Evolutionary conservation across 2,329 filamentous ascomycete genomes (phyloP).

Genomic region (Penicillium sp.): DNA sequence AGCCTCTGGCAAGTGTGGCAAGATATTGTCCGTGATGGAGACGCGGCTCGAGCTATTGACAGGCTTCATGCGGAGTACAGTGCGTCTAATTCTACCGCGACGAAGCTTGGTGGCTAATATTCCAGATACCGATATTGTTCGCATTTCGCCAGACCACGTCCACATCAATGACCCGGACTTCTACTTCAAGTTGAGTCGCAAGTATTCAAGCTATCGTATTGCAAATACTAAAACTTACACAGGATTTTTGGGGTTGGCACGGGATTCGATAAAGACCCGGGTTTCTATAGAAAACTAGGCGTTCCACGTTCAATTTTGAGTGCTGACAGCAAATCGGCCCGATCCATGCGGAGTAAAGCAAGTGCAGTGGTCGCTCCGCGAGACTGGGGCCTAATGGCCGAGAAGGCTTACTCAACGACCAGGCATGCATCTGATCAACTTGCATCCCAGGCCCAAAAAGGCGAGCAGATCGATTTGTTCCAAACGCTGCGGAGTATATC

Average conservation of each 20-base stretch:
- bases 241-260: neutral
- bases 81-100: neutral
- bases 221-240: neutral
- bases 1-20: conserved; percentile 5
- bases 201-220: neutral
- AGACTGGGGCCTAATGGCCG: conserved; percentile 1
- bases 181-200: conserved; percentile 3
- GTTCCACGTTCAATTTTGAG: conserved; percentile 1
- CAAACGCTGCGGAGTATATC: conserved; percentile 2
- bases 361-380: conserved; percentile 1
- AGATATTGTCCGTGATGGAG: neutral
- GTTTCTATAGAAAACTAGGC: neutral
- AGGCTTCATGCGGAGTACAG: neutral
- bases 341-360: neutral
- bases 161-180: conserved; percentile 8
- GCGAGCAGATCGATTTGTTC: conserved; percentile 2
- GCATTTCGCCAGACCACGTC: conserved; percentile 6
- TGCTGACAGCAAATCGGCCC: conserved; percentile 1
- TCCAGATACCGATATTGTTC: conserved; percentile 7
- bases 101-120: neutral
- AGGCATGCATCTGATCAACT: conserved; percentile 1
- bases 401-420: neutral
- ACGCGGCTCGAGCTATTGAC: neutral
- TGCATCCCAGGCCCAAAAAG: neutral
- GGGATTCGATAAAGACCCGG: conserved; percentile 3